Evolutionary conservation across 352 stramenopile genomes (phyloP).

Genomic region (Pythium aphanidermatum): DNA sequence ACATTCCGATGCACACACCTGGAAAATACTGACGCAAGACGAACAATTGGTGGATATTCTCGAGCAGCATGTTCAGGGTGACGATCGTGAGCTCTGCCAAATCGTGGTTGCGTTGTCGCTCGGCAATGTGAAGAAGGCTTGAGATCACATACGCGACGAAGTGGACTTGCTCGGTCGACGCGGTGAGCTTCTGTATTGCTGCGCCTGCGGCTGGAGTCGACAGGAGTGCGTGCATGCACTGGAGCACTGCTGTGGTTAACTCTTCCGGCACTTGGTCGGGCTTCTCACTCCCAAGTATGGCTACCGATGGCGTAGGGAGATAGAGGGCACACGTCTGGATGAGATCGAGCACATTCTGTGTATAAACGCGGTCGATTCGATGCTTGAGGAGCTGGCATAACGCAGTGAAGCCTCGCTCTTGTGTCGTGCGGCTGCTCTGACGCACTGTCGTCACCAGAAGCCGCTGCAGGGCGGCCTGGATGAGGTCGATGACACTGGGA

Average conservation of each 20-base stretch:
- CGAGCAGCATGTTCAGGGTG: not conserved
- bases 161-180: constrained; percentile 33
- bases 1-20: constrained; percentile 55
- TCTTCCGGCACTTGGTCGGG: constrained; percentile 41
- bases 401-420: constrained; percentile 28
- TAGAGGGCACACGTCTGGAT: constrained; percentile 39
- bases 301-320: constrained; percentile 28
- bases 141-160: constrained; percentile 70
- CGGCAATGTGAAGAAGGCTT: constrained; percentile 48
- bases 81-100: constrained; percentile 5
- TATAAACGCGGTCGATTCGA: constrained; percentile 12
- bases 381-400: constrained; percentile 28
- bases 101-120: constrained; percentile 19
- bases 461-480: constrained; percentile 52
- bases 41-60: not conserved
- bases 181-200: constrained; percentile 2
- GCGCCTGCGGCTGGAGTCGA: constrained; percentile 6
- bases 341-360: constrained; percentile 30
- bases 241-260: constrained; percentile 41
- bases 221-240: constrained; percentile 9
- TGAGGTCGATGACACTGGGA: constrained; percentile 53
- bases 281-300: constrained; percentile 7
- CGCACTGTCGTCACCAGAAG: constrained; percentile 42
- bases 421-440: constrained; percentile 8
- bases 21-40: constrained; percentile 66